Base-by-base conservation (phyloP, 2,329 filamentous ascomycete species). In the Pyrenochaeta sp. region DNA sequence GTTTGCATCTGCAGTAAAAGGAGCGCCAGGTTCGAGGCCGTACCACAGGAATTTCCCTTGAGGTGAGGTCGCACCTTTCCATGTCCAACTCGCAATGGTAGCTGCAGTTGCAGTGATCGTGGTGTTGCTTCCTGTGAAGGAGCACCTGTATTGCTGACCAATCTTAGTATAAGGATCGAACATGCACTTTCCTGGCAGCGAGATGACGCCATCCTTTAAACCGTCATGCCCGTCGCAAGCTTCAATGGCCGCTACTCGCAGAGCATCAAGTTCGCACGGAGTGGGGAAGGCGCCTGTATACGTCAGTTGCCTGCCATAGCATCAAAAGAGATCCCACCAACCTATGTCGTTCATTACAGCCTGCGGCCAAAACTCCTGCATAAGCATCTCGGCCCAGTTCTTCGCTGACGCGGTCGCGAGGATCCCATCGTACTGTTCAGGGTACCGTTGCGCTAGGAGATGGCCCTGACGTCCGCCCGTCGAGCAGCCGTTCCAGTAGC, bases 401-500 rank as follows among this genome's bases (percentile, higher is more conserved):
- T 74, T 53, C 0, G 69, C 74, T 1, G 75, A 72, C 0, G 75
- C 74, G 9, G 34, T 60, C 2, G 75, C 74, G 0, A 60, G 49
- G 22, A 77, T 72, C 0, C 75, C 74, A 60, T 77, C 68, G 32
- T 66, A 72, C 0, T 60, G 59, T 1, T 64, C 65, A 1, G 73
- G 74, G 54, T 73, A 77, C 13, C 65, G 58, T 54, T 77, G 73
- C 3, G 74, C 74, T 19, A 74, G 42, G 49, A 64, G 64, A 24
- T 71, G 52, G 0, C 73, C 75, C 46, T 78, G 73, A 2, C 75
- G 58, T 0, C 76, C 75, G 22, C 75, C 74, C 43, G 70, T 65
- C 0, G 75, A 77, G 49, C 76, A 77, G 56, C 69, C 75, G 36
- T 61, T 70, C 56, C 68, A 77, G 53, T 77, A 76, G 8, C 72